Conservation (phyloP, 441 rosid genomes). For the Adansonia grandidieri region DNA sequence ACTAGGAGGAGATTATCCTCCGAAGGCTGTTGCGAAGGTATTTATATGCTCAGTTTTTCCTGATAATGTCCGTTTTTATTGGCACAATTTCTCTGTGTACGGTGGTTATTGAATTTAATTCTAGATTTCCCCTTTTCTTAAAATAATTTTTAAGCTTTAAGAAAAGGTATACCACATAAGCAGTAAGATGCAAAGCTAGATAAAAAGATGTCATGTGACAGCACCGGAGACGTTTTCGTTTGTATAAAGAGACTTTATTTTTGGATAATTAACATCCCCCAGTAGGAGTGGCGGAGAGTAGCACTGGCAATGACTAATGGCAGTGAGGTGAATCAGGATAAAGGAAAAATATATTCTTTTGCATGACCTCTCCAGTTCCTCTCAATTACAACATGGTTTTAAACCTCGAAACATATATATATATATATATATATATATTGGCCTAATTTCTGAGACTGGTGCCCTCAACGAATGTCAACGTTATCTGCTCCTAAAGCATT, state of each 20-base stretch:
- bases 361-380: background rate
- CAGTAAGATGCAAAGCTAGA: background rate
- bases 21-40: conserved; percentile 85
- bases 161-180: background rate
- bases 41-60: background rate
- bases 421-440: background rate
- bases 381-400: background rate
- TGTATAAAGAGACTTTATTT: background rate
- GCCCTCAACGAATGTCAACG: background rate
- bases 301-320: background rate
- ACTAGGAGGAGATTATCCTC: conserved; percentile 67
- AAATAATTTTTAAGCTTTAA: background rate
- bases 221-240: background rate
- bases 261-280: background rate
- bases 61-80: background rate
- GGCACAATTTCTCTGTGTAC: background rate
- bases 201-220: background rate
- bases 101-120: background rate
- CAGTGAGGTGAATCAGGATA: background rate
- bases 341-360: background rate
- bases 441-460: background rate
- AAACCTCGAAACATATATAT: background rate
- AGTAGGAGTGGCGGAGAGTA: background rate
- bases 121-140: background rate
- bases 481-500: conserved; percentile 2